These are phyloP conservation scores for Neopestalotiopsis sp. DNA, from an alignment of 2,329 filamentous ascomycete genomes.

Conservation along the genomic window DNA sequence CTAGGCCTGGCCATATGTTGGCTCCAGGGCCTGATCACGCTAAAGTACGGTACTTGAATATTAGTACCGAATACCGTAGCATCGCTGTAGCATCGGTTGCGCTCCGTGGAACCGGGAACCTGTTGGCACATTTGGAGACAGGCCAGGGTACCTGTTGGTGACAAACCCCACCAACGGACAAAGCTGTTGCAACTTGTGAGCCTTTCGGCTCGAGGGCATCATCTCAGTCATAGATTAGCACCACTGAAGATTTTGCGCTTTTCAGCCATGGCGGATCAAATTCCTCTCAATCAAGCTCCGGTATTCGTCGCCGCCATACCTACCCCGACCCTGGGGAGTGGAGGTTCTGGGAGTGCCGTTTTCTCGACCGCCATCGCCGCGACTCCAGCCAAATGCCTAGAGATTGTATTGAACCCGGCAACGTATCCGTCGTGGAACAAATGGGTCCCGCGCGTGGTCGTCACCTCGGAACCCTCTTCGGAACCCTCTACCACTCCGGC, in stretches of 20 bases:
- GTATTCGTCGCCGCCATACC: slow-evolving; percentile 27
- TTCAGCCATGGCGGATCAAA: slow-evolving; percentile 14
- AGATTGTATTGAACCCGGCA: slow-evolving; percentile 35
- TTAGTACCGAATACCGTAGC: slow-evolving; percentile 4
- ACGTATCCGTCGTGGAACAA: slow-evolving; percentile 42
- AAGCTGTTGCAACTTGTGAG: too few species aligned
- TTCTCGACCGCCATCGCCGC: slow-evolving; percentile 40
- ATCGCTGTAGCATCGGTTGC: slow-evolving; percentile 20
- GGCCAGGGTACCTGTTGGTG: too few species aligned
- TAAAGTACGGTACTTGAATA: too few species aligned
- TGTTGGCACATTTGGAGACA: background rate
- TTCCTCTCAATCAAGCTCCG: slow-evolving; percentile 25
- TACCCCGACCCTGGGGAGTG: slow-evolving; percentile 36
- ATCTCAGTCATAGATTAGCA: background rate
- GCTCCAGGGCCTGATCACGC: too few species aligned
- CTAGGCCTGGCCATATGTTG: too few species aligned
- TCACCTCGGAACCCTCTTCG: slow-evolving; percentile 18
- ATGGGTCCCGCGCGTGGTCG: slow-evolving; percentile 35
- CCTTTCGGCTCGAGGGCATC: too few species aligned
- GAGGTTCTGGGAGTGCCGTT: slow-evolving; percentile 34
- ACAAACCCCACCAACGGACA: too few species aligned
- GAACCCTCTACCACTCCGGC: background rate
- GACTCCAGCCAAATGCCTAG: slow-evolving; percentile 36
- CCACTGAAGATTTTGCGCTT: background rate
- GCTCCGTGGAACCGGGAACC: background rate